Conservation (phyloP, 768 basidiomycete genomes). For the Tulasnella sp. region DNA sequence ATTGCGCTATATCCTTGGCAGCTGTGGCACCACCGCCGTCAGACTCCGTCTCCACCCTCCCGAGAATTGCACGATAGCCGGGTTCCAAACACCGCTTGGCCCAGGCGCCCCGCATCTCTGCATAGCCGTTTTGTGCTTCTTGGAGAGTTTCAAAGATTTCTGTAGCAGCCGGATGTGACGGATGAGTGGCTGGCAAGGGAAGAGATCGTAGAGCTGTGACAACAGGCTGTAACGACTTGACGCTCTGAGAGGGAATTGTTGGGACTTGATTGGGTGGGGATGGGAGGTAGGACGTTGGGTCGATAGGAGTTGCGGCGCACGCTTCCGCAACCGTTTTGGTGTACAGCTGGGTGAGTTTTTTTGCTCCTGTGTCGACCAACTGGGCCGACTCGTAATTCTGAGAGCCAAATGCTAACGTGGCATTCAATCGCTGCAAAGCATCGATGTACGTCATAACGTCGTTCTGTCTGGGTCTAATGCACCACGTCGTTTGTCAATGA, state of each 20-base stretch:
- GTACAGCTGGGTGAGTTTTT: conserved; percentile 72
- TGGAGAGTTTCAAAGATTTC: conserved; percentile 55
- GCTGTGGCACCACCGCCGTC: conserved; percentile 47
- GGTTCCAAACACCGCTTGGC: conserved; percentile 63
- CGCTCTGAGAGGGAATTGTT: conserved; percentile 44
- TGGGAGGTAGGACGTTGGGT: conserved; percentile 29
- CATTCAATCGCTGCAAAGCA: conserved; percentile 68
- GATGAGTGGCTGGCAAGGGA: conserved; percentile 70
- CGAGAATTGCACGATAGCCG: conserved; percentile 59
- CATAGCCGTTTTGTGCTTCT: conserved; percentile 75
- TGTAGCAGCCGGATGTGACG: conserved; percentile 68
- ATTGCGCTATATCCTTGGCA: conserved; percentile 63
- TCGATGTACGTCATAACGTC: conserved; percentile 61
- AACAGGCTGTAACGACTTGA: conserved; percentile 51
- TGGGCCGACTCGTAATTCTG: conserved; percentile 41
- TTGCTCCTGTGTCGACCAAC: conserved; percentile 72
- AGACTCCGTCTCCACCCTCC: conserved; percentile 54
- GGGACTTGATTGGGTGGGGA: conserved; percentile 40
- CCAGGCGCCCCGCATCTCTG: conserved; percentile 81
- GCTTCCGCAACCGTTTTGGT: conserved; percentile 85
- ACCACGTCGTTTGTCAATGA: neutral
- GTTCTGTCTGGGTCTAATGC: conserved; percentile 56
- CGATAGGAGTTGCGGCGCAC: conserved; percentile 49
- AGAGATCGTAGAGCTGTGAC: conserved; percentile 55
- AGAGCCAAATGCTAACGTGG: conserved; percentile 63